A percentile compares a stretch with the other conserved stretches of the same genome.
phyloP scores from a whole-genome alignment of 495 filamentous ascomycete species.

The Lichenothelia convexa region DNA sequence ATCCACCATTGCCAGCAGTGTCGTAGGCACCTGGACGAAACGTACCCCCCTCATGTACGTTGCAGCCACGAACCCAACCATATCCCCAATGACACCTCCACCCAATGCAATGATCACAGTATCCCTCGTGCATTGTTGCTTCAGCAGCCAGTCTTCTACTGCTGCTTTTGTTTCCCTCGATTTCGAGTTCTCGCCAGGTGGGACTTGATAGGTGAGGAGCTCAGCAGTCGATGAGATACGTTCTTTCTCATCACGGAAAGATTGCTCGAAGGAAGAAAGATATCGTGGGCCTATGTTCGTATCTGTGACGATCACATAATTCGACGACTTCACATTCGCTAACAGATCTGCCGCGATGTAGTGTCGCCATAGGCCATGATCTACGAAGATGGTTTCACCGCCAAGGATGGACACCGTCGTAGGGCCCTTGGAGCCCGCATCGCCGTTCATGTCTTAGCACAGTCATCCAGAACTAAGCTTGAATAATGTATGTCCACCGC shows the following conservation, averaged over 20 bases:
- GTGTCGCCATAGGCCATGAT: slow-evolving; percentile 74
- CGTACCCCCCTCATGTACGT: slow-evolving; percentile 97
- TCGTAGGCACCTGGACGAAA: slow-evolving; percentile 92
- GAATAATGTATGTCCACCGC: no score
- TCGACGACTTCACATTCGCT: slow-evolving; percentile 57
- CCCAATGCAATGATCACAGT: slow-evolving; percentile 88
- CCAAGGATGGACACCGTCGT: slow-evolving; percentile 36
- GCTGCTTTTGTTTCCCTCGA: slow-evolving; percentile 80
- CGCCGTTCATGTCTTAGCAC: slow-evolving; percentile 5
- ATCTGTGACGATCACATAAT: slow-evolving; percentile 91
- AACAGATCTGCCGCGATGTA: slow-evolving; percentile 73
- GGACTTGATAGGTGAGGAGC: slow-evolving; percentile 69
- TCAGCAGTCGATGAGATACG: slow-evolving; percentile 35
- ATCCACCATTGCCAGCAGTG: slow-evolving; percentile 91
- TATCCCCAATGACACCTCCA: slow-evolving; percentile 94
- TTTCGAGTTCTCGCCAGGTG: slow-evolving; percentile 87
- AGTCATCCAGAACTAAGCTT: no score
- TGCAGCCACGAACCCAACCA: slow-evolving; percentile 91
- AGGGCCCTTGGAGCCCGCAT: slow-evolving; percentile 9
- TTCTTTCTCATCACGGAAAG: slow-evolving; percentile 38
- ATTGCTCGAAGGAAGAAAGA: slow-evolving; percentile 51
- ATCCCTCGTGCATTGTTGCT: slow-evolving; percentile 79
- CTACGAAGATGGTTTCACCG: slow-evolving; percentile 70
- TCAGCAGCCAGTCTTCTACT: slow-evolving; percentile 95
- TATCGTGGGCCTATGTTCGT: slow-evolving; percentile 75